Evolutionary conservation across 78 protist species (phyloP).

Genomic region (Speleostelium caveatum): DNA sequence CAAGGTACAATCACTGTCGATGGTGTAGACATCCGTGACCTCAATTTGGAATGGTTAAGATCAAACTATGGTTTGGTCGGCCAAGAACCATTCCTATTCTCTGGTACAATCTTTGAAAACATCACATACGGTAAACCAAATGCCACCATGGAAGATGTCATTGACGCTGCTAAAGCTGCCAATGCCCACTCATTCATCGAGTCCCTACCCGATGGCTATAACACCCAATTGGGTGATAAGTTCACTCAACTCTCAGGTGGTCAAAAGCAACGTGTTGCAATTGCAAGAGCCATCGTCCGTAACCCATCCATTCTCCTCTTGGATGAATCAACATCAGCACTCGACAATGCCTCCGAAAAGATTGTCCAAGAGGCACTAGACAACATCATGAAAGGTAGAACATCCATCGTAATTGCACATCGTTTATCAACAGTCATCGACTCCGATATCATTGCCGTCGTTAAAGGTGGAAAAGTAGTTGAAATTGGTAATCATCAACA

Average conservation of each 20-base stretch:
- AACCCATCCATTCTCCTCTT: slow-evolving; percentile 89
- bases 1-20: slow-evolving; percentile 84
- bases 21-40: slow-evolving; percentile 47
- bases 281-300: slow-evolving; percentile 91
- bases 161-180: slow-evolving; percentile 87
- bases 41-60: slow-evolving; percentile 73
- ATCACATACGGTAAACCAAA: slow-evolving; percentile 34
- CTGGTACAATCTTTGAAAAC: slow-evolving; percentile 31
- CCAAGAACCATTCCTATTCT: slow-evolving; percentile 91
- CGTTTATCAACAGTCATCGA: slow-evolving; percentile 89
- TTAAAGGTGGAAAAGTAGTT: slow-evolving; percentile 80
- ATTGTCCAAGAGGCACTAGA: slow-evolving; percentile 87
- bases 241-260: slow-evolving; percentile 90
- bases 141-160: slow-evolving; percentile 81
- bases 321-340: slow-evolving; percentile 97
- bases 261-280: slow-evolving; percentile 93
- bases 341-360: slow-evolving; percentile 93
- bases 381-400: slow-evolving; percentile 74
- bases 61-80: slow-evolving; percentile 73
- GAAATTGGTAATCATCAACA: slow-evolving; percentile 86
- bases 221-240: slow-evolving; percentile 87
- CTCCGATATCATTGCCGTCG: slow-evolving; percentile 85
- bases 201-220: slow-evolving; percentile 72
- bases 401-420: slow-evolving; percentile 95
- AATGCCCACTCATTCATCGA: slow-evolving; percentile 92